These are phyloP conservation scores for Celoporthe dispersa DNA, from an alignment of 2,329 filamentous ascomycete genomes.

Conservation along the genomic window DNA sequence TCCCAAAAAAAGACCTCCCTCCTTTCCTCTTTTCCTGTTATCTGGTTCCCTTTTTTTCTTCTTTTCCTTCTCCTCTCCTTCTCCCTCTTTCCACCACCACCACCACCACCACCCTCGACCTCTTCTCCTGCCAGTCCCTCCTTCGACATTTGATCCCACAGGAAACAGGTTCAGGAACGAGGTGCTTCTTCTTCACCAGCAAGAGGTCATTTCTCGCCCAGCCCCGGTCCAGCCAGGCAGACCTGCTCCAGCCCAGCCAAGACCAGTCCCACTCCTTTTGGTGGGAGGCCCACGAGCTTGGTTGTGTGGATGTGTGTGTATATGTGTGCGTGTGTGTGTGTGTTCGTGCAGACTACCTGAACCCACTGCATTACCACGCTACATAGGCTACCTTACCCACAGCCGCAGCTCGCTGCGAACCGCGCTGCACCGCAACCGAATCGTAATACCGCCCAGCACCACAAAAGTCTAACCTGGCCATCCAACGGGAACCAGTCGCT, in stretches of 20 bases:
- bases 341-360: constrained; percentile 14
- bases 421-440: constrained; percentile 5
- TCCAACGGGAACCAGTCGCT: constrained; percentile 15
- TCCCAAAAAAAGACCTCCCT: no score
- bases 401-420: constrained; percentile 2
- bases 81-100: neutral
- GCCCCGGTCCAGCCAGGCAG: neutral
- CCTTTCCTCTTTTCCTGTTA: neutral
- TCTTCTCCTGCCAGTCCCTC: constrained; percentile 18
- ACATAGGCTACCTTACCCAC: constrained; percentile 12
- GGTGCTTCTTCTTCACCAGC: neutral
- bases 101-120: neutral
- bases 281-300: neutral
- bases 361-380: constrained; percentile 15
- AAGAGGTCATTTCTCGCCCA: neutral
- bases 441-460: constrained; percentile 9
- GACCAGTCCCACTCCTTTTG: neutral
- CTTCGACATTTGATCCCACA: constrained; percentile 6
- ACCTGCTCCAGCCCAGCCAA: constrained; percentile 1
- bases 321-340: neutral
- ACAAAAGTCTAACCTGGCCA: neutral
- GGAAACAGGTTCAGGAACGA: neutral
- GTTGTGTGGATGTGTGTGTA: no score
- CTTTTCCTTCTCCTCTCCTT: neutral
- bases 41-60: no score